Evolutionary conservation across 139 green algal genomes (phyloP).

Genomic region (Raphidocelis subcapitata): DNA sequence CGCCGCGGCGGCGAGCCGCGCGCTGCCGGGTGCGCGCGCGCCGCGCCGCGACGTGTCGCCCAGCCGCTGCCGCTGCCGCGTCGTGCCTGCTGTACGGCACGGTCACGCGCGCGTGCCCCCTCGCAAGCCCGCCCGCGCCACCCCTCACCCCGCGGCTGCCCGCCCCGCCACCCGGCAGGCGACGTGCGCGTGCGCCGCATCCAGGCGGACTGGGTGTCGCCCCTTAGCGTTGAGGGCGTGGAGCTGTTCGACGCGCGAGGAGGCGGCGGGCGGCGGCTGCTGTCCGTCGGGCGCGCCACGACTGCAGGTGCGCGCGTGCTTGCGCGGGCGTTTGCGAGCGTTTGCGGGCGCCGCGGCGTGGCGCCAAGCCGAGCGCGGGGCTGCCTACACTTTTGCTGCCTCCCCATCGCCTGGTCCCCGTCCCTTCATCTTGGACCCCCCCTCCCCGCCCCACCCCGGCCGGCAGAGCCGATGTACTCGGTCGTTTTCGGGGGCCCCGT

Average conservation of each 20-base stretch:
- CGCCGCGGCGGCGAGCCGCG: background rate
- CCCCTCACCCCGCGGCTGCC: background rate
- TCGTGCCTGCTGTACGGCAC: no score
- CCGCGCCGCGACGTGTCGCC: background rate
- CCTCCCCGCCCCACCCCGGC: background rate
- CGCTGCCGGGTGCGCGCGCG: conserved; percentile 8
- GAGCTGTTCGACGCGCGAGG: background rate
- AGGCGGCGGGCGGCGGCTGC: conserved; percentile 9
- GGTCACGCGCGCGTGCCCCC: no score
- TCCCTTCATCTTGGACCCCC: background rate
- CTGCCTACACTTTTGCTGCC: background rate
- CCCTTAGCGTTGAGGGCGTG: conserved; percentile 11
- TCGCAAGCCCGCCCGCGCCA: background rate
- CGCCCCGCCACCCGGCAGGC: background rate
- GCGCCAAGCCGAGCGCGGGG: background rate
- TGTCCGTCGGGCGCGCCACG: background rate
- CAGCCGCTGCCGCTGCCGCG: background rate
- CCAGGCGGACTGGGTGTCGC: conserved; percentile 10
- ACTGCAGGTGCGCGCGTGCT: conserved; percentile 14
- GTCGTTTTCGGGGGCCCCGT: conserved; percentile 4
- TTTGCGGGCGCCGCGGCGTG: background rate
- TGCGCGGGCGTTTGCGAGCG: background rate
- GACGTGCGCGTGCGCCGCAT: conserved; percentile 15
- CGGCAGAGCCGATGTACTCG: conserved; percentile 13
- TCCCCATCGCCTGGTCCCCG: background rate